Percentiles rank a stretch among this genome's conserved stretches.
phyloP scores from a whole-genome alignment of 2,329 filamentous ascomycete genomes.

The Ramularia endophylla region DNA sequence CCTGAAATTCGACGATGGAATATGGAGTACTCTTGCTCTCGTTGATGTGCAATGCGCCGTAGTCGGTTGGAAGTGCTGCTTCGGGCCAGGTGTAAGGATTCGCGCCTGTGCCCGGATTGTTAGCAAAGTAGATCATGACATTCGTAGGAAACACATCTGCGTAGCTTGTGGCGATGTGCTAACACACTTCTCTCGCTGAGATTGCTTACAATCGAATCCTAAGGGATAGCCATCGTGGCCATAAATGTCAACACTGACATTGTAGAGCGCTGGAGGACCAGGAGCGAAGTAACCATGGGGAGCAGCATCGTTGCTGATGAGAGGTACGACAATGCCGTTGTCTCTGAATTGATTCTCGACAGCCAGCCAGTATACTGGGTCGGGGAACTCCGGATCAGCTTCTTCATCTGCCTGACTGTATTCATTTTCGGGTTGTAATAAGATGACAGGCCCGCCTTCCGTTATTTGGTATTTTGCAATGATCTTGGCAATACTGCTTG shows the following conservation, averaged over 20 bases:
- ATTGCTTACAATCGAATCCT: constrained; percentile 15
- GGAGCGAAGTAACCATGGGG: constrained; percentile 57
- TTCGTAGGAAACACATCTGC: background rate
- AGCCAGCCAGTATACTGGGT: constrained; percentile 59
- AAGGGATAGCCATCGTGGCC: constrained; percentile 60
- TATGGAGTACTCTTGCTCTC: constrained; percentile 63
- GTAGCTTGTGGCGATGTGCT: background rate
- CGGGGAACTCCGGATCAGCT: constrained; percentile 51
- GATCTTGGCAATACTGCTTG: constrained; percentile 54
- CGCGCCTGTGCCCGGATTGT: too few relatives aligned
- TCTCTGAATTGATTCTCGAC: constrained; percentile 62
- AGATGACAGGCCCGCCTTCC: constrained; percentile 71
- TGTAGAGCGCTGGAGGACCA: constrained; percentile 43
- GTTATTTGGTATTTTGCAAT: constrained; percentile 75
- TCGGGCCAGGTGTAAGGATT: constrained; percentile 58
- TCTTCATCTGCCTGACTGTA: constrained; percentile 52
- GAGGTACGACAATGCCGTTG: constrained; percentile 65
- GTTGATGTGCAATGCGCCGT: constrained; percentile 47
- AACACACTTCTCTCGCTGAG: background rate
- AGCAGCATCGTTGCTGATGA: constrained; percentile 69
- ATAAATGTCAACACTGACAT: constrained; percentile 54
- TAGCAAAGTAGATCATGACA: too few relatives aligned
- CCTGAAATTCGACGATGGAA: constrained; percentile 52
- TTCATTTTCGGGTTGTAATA: constrained; percentile 78
- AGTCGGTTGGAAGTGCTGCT: constrained; percentile 51